Evolutionary conservation across 2,329 filamentous ascomycete species (phyloP), one percentile per base, ranked within the genome.

Genomic region (Leptosphaerulina australis): DNA sequence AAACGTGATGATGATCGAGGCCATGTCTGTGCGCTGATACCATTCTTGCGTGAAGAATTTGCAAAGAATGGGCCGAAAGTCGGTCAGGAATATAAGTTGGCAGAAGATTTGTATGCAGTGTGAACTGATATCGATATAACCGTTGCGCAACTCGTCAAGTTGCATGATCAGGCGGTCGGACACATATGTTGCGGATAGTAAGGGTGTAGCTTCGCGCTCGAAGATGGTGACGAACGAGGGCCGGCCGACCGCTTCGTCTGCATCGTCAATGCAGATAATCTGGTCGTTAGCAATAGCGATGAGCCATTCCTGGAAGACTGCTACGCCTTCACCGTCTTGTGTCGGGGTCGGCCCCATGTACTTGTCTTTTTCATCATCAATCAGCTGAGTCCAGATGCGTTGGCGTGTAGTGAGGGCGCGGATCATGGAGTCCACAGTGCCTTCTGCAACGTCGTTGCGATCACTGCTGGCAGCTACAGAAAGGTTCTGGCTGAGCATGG

Each of bases 261-360:
- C 71, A 45, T 97, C 95, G 72, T 97, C 94, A 66, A 99, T 96
- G 74, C 91, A 97, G 48, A 92, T 92, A 70, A 99, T 97, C 73
- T 99, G 94, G 75, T 99, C 94, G 76, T 99, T 99, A 62, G 95
- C 94, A 49, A 95, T 91, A 35, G 94, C 92, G 44, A 99, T 86
- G 47, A 99, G 87, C 91, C 93, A 99, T 76, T 99, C 94, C 67
- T 87, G 83, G 33, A 86, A 71, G 15, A 80, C 73, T 70, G 96
- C 90, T 21, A 96, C 78, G 3, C 88, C 84, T 70, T 96, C 91
- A 14, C 88, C 84, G 71, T 96, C 91, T 14, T 85, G 82, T 0
- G 53, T 36, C 6, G 66, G 58, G 44, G 50, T 76, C 63, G 53
- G 75, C 62, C 50, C 69, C 61, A 71, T 88, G 73, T 91, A 96